Evolutionary conservation across 2,329 filamentous ascomycete species (phyloP).

Genomic region (Balansia obtecta): DNA sequence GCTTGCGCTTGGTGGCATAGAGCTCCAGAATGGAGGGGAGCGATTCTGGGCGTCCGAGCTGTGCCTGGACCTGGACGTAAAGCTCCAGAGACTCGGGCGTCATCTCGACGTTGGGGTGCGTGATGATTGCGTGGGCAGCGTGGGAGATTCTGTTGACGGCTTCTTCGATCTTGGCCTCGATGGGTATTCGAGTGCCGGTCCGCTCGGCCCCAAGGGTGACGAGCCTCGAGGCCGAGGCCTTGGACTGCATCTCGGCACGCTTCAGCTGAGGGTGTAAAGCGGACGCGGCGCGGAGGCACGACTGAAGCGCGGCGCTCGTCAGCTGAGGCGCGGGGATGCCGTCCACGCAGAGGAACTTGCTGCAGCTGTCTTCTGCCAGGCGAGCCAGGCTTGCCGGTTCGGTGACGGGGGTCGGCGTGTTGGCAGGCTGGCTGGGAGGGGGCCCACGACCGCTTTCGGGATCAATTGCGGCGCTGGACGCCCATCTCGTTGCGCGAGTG

Average conservation of each 20-base stretch:
- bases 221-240: slow-evolving; percentile 40
- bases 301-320: slow-evolving; percentile 30
- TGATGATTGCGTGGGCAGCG: slow-evolving; percentile 56
- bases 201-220: slow-evolving; percentile 31
- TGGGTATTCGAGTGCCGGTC: slow-evolving; percentile 17
- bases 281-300: slow-evolving; percentile 32
- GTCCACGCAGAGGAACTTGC: slow-evolving; percentile 30
- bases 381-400: slow-evolving; percentile 28
- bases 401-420: slow-evolving; percentile 13
- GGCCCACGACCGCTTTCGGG: slow-evolving; percentile 4
- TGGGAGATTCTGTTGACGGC: slow-evolving; percentile 41
- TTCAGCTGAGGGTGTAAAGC: slow-evolving; percentile 28
- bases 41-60: slow-evolving; percentile 59
- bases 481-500: slow-evolving; percentile 13
- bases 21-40: slow-evolving; percentile 70
- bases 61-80: slow-evolving; percentile 67
- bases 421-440: not conserved
- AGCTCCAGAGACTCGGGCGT: slow-evolving; percentile 56
- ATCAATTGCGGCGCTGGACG: slow-evolving; percentile 12
- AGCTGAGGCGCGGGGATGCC: slow-evolving; percentile 32
- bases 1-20: slow-evolving; percentile 72
- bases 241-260: slow-evolving; percentile 25
- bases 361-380: slow-evolving; percentile 29
- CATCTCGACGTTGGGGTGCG: slow-evolving; percentile 68
- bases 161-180: slow-evolving; percentile 26